Evolutionary conservation across 2,329 filamentous ascomycete genomes (phyloP), one percentile per base, ranked within the genome.

Genomic region (Trichoderma sp.): DNA sequence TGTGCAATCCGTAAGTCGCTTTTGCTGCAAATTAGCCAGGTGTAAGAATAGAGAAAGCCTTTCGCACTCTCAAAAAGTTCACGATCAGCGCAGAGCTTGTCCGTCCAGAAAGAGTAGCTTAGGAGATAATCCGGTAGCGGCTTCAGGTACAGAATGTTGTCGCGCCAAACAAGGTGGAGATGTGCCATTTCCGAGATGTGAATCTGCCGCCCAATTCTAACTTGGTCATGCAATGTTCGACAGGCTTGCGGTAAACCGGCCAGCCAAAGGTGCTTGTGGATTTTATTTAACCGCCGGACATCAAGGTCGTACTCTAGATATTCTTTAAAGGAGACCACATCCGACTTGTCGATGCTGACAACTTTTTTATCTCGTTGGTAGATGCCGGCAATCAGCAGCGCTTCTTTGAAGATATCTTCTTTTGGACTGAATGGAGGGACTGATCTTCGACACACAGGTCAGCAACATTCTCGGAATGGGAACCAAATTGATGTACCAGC

Each of bases 261-360:
- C 23, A 69, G 2, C 67, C 67, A 69, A 23, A 69, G 67, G 6
- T 69, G 67, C 11, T 69, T 69, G 39, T 69, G 67, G 28, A 69
- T 69, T 36, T 28, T 3, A 3, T 69, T 69, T 6, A 69, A n/a
- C 2, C 57, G 57, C 3, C 36, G 13, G 8, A 69, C 67, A 12
- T 69, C 67, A 28, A 69, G 67, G 20, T 69, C 57, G 57, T 43
- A 4, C 20, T 17, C 11, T 3, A 69, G n/a, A 9, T 61, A 69
- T 1, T 5, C 0, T 15, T 62, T 17, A 4, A 62, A 1, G 0
- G 67, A 50, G 20, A 1, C 7, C 1, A 4, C 3, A 2, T 62
- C 36, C 17, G n/a, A 17, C 15, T 50, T 62, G 28, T 62, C 15
- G 57, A 69, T 62, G 57, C 30, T 34, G 9, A 53, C 15, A 4